Evolutionary conservation across 345 rosid species (phyloP).

Genomic region (Brassica incana): DNA sequence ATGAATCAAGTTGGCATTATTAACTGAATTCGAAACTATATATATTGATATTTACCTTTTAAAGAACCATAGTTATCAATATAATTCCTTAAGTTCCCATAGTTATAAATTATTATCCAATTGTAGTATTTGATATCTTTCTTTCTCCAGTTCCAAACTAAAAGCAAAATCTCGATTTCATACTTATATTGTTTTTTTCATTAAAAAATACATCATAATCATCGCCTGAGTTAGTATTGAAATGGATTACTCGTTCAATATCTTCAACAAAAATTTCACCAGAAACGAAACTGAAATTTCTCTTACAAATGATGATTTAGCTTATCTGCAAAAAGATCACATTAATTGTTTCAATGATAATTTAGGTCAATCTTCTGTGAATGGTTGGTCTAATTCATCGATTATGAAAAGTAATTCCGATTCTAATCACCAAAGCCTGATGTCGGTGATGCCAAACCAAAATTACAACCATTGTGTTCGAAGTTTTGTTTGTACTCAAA

Average conservation of each 20-base stretch:
- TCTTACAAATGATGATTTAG: background rate
- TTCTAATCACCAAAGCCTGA: background rate
- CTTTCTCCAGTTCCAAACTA: background rate
- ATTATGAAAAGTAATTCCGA: background rate
- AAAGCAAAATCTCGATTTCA: background rate
- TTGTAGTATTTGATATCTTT: background rate
- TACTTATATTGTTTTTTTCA: background rate
- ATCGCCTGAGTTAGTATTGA: background rate
- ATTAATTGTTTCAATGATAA: background rate
- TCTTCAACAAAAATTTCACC: background rate
- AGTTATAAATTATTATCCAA: background rate
- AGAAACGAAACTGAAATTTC: background rate
- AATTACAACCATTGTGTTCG: background rate
- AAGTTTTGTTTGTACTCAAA: background rate
- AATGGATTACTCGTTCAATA: background rate
- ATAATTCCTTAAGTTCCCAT: background rate
- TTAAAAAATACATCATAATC: background rate
- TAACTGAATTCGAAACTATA: background rate
- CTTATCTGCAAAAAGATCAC: background rate
- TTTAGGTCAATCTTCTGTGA: background rate
- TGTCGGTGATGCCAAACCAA: background rate
- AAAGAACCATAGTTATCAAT: background rate
- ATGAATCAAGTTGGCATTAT: background rate
- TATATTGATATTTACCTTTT: background rate
- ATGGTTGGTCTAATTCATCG: background rate